Evolutionary conservation across 148 eudicot species (phyloP), one percentile per base, ranked within the genome.

Genomic region (Rhododendron kiyosumense): DNA sequence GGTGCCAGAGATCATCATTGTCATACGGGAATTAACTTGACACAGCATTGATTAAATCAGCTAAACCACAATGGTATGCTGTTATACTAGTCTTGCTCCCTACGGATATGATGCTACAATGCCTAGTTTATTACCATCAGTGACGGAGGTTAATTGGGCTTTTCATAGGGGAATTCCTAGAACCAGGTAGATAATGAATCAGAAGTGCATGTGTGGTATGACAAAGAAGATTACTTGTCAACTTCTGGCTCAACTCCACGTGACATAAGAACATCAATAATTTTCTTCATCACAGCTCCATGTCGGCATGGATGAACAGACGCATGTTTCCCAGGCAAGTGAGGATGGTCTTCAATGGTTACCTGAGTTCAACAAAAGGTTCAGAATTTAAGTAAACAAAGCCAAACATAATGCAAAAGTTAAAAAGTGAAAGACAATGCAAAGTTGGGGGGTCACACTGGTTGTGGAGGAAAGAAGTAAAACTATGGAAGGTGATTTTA

Each of bases 191-290:
- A 32, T 32, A 32, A 32, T 32, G 34, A 32, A 32, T 32, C 34
- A 32, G 34, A 32, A 32, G 34, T 32, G 34, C 34, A 32, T 32
- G 22, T 1, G 51, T 45, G 26, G 73, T 24, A 51, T 13, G 45
- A 49, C 81, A 73, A 28, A 74, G 86, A 63, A 46, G 87, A 83
- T 86, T 93, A 95, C 99, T 94, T 97, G 93, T 97, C 99, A 76
- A 97, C 99, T 97, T 97, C 98, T 2, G 99, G 99, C 89, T 95
- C 99, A 85, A 93, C 98, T 86, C 99, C 99, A 83, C 94, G 94
- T 84, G 98, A 93, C 98, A 94, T 94, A 80, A 95, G 83, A 87
- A 95, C 96, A 84, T 97, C 99, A 88, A 97, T 95, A 71, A 97
- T 94, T 93, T 97, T 97, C 91, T 97, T 97, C 99, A 97, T 97